Base-by-base conservation (phyloP, 2,329 filamentous ascomycete species). In the Drechslerella coelobrocha region DNA sequence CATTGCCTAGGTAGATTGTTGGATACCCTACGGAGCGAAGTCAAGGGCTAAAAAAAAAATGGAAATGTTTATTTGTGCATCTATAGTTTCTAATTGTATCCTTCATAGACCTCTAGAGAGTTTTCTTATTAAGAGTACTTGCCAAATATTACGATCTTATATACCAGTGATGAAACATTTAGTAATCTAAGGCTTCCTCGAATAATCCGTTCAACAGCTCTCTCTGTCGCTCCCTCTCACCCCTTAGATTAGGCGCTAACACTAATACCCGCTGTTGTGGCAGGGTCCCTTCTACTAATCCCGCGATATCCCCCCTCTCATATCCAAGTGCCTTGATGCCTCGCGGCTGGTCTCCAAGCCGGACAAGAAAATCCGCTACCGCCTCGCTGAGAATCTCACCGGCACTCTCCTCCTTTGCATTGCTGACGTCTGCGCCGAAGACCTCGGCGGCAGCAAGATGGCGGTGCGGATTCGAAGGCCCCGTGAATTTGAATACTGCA, bases 401-500 rank as follows among this genome's bases (percentile, higher is more conserved):
- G 0, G 94, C 94, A 71, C 88, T 92, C 79, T 96, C 93, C 55
- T 85, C 85, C 82, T 95, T 96, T 17, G 95, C 91, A 55, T 92
- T 89, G 45, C 86, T 88, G 54, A 95, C 86, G 76, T 99, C 94
- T 1, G 95, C 89, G 1, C 93, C 94, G 74, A 99, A 97, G 0
- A 85, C 87, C 78, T 96, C 92, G 0, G 94, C 93, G 0, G 93
- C 94, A 2, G 88, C 86, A 34, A 99, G 81, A 81, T 99, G 94
- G 8, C 94, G 87, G 57, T 96, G 91, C 0, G 94, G 94, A 77
- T 97, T 97, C 1, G 90, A 94, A 0, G 93, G 84, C 0, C 84
- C 93, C 0, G 93, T 99, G 80, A 97, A 97, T 27, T 86, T 87
- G 84, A 97, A 99, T 0, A 97, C 93, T 0, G 93, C 90, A 0